Percentiles rank a stretch among this genome's conserved stretches.
Evolutionary conservation across 2,329 filamentous ascomycete genomes (phyloP).

Genomic region (Aspergillus costaricaensis): DNA sequence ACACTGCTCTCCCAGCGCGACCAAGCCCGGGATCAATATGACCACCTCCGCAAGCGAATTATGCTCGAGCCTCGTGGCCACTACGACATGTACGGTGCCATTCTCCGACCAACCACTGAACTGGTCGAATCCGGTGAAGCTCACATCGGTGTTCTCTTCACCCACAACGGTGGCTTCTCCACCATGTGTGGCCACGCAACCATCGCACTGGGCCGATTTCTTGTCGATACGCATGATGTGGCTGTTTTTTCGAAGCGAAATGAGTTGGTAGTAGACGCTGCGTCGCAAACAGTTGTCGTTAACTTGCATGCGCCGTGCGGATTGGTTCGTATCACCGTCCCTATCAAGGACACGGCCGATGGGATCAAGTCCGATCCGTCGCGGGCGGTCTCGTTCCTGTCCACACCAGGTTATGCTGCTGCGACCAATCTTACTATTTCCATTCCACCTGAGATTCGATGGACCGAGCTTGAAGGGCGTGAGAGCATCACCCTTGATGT

Average conservation of each 20-base stretch:
- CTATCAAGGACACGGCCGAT: conserved; percentile 28
- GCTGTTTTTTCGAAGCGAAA: conserved; percentile 43
- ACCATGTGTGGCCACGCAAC: conserved; percentile 58
- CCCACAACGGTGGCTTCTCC: conserved; percentile 51
- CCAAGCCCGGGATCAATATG: conserved; percentile 40
- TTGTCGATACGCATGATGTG: conserved; percentile 45
- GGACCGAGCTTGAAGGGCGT: conserved; percentile 40
- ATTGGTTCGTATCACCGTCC: conserved; percentile 45
- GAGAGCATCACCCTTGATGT: conserved; percentile 37
- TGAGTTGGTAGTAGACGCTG: conserved; percentile 32
- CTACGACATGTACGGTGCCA: conserved; percentile 56
- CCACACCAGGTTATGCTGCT: conserved; percentile 46
- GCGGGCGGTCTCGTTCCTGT: conserved; percentile 45
- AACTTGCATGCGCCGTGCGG: conserved; percentile 51
- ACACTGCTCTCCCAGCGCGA: conserved; percentile 46
- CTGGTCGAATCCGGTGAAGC: conserved; percentile 42
- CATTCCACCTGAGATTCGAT: conserved; percentile 34
- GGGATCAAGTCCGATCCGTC: conserved; percentile 39
- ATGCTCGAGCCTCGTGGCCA: conserved; percentile 55
- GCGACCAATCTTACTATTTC: conserved; percentile 34
- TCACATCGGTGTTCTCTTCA: conserved; percentile 52
- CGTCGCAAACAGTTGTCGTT: conserved; percentile 29
- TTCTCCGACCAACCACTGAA: conserved; percentile 48
- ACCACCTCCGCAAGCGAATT: conserved; percentile 45
- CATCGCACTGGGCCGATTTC: conserved; percentile 51